Evolutionary conservation across 345 rosid species (phyloP), one percentile per base, ranked within the genome.

Genomic region (Orychophragmus violaceus): DNA sequence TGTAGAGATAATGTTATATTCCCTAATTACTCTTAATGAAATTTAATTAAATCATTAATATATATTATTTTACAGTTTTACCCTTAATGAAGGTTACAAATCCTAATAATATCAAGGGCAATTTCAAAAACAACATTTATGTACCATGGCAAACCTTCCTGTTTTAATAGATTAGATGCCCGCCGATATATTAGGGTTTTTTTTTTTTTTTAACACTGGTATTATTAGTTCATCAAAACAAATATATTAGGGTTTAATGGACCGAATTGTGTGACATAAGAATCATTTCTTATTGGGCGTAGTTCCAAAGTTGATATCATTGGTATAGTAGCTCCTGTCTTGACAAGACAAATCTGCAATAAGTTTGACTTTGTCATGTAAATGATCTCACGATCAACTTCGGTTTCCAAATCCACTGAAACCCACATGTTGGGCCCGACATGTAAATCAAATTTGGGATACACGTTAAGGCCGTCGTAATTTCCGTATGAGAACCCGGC

Each of bases 341-440:
- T 84, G 10, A 81, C 80, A 2, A 81, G 77, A 70, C 89, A 88
- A 23, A 85, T 37, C 45, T 77, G 60, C n/a, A 81, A 33, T 36
- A 44, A 25, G 4, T 76, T 62, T 11, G 76, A 61, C 5, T 49
- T 29, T 1, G 78, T 24, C 24, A 55, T 21, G 72, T 85, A 69
- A 2, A 85, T 55, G 30, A 83, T 56, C 53, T 83, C 88, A 10
- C 8, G 53, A 19, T 66, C 18, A 13, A 13, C 8, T 8, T 18
- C 4, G 10, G 0, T 2, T 18, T 3, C 5, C 2, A 78, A 5
- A 22, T 10, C 41, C 14, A 82, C 64, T 0, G 78, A 17, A 0
- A 0, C 45, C 88, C 84, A 85, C 16, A 30, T 36, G 6, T 84
- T 80, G 12, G 79, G 76, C 24, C 84, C 90, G 0, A 83, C 13